Base-by-base conservation (phyloP, 495 filamentous ascomycete genomes). In the Tuber brumale region DNA sequence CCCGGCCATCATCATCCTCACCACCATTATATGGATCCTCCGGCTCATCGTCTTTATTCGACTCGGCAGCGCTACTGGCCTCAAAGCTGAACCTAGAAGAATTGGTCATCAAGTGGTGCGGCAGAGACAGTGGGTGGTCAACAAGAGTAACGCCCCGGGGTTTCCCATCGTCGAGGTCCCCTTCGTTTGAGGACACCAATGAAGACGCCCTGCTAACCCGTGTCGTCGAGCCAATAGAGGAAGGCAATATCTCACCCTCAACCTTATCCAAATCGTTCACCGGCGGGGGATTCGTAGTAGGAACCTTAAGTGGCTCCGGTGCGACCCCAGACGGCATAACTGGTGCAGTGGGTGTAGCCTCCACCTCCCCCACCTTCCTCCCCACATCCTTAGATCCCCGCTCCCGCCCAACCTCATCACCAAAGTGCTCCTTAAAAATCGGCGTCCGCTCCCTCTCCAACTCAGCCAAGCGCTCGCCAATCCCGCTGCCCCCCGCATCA, bases 61-160 rank as follows among this genome's bases (percentile, higher is more conserved):
- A 78, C 42, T 82, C 81, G n/a, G 81, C 74, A 21, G 78, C 88
- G n/a, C 78, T 82, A 44, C 81, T 83, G 81, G 91, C 88, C 74
- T 93, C 91, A 77, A 93, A 93, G 74, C 90, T 92, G 76, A 93
- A 93, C 14, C 91, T 85, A 1, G 90, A 92, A 2, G 91, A 87
- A 83, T 89, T 92, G 79, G 88, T 90, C 71, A 88, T 89, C 23
- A 89, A 84, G 82, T 91, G 90, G 72, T 86, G 88, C 2, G 90
- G 89, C 51, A 88, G 84, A 84, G 71, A 83, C 81, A 74, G 82
- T 70, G 78, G 85, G 73, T 76, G 86, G 83, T 80, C 85, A 71
- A 76, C 78, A 39, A 83, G 69, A 18, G 82, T 76, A 23, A 83
- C 82, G 23, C 77, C 77, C 18, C 81, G 72, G 41, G 75, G 79